Conservation (phyloP, 1,284 basidiomycete genomes). For the Paramarasmius palmivorus region DNA sequence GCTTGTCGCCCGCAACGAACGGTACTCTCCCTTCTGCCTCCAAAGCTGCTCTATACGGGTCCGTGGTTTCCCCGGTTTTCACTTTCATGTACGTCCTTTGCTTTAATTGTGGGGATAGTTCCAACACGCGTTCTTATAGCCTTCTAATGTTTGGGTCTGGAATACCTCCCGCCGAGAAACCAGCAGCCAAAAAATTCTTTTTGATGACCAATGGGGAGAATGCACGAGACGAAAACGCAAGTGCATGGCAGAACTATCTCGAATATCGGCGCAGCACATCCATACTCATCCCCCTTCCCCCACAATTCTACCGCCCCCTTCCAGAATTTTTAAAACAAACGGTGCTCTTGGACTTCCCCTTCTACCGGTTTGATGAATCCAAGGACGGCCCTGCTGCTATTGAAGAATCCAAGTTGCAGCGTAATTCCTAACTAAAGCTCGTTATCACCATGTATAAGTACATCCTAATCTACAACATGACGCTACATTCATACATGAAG, state of each 20-base stretch:
- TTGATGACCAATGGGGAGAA: slow-evolving; percentile 51
- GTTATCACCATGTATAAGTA: too few species aligned
- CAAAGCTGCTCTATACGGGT: slow-evolving; percentile 56
- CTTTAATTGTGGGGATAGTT: background rate
- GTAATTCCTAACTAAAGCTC: too few species aligned
- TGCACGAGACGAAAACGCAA: slow-evolving; percentile 24
- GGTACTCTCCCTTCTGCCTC: slow-evolving; percentile 42
- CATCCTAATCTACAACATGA: too few species aligned
- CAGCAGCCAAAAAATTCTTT: slow-evolving; percentile 66
- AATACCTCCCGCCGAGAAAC: slow-evolving; percentile 73
- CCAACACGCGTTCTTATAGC: slow-evolving; percentile 27
- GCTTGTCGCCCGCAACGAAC: slow-evolving; percentile 57
- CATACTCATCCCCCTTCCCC: slow-evolving; percentile 68
- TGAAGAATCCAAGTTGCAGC: slow-evolving; percentile 32
- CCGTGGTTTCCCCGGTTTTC: slow-evolving; percentile 65
- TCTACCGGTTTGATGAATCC: slow-evolving; percentile 59
- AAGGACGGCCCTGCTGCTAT: slow-evolving; percentile 50
- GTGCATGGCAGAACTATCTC: slow-evolving; percentile 59
- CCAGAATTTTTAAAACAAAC: slow-evolving; percentile 59
- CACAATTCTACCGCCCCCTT: slow-evolving; percentile 54
- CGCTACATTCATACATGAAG: background rate
- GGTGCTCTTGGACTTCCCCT: slow-evolving; percentile 63
- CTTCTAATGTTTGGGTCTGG: slow-evolving; percentile 71
- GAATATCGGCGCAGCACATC: slow-evolving; percentile 61
- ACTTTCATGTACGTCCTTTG: slow-evolving; percentile 53